phyloP scores from a whole-genome alignment of 1,284 basidiomycete genomes.

The Bjerkandera adusta region DNA sequence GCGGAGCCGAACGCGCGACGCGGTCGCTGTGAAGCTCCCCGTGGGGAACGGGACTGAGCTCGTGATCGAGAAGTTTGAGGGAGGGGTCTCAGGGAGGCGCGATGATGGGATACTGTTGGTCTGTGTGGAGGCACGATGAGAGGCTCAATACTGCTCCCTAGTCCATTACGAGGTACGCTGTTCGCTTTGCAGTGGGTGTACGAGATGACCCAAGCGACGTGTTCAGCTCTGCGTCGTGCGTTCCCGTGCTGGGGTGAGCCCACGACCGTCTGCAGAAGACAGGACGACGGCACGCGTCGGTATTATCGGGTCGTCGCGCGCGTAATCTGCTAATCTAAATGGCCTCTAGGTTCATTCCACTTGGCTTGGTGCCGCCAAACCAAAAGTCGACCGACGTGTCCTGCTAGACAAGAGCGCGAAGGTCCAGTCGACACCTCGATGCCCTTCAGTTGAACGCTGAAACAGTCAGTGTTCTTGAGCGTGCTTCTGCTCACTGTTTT shows the following conservation, averaged over 20 bases:
- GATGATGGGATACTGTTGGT: slow-evolving; percentile 76
- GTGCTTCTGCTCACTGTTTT: no score
- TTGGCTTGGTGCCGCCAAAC: no score
- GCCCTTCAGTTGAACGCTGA: no score
- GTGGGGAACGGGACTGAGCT: slow-evolving; percentile 64
- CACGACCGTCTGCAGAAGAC: no score
- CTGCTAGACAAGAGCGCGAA: no score
- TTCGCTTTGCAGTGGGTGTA: neutral
- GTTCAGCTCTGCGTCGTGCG: slow-evolving; percentile 74
- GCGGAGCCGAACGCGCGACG: slow-evolving; percentile 61
- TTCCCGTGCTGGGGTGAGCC: slow-evolving; percentile 97
- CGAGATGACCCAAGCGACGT: neutral
- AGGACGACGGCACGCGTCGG: no score
- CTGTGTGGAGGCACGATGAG: slow-evolving; percentile 51
- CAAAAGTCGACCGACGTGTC: no score
- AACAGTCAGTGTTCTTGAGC: no score
- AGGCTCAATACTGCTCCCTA: slow-evolving; percentile 68
- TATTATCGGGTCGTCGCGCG: no score
- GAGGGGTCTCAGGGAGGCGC: slow-evolving; percentile 60
- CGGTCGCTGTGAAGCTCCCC: slow-evolving; percentile 52
- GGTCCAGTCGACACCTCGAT: no score
- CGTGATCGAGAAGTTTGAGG: slow-evolving; percentile 62
- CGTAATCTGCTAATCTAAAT: no score
- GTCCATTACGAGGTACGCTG: slow-evolving; percentile 75
- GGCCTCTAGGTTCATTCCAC: no score